Evolutionary conservation across 148 eudicot species (phyloP).

Genomic region (Arbutus unedo): DNA sequence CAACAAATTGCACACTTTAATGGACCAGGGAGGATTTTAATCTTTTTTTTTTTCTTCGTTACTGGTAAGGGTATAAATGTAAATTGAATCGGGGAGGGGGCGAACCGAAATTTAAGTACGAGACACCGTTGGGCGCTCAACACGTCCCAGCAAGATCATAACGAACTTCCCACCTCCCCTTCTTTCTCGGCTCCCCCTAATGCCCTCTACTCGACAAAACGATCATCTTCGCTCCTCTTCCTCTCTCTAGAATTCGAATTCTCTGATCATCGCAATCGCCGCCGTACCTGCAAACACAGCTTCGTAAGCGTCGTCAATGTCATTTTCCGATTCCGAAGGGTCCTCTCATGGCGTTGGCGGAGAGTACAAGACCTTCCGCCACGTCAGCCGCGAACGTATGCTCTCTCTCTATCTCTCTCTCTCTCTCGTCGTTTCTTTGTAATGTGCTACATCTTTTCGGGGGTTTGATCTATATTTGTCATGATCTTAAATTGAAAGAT

Average conservation of each 20-base stretch:
- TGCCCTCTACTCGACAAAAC: background rate
- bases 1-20: no score
- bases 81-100: background rate
- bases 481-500: no score
- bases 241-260: slow-evolving; percentile 8
- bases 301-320: slow-evolving; percentile 35
- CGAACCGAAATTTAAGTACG: slow-evolving; percentile 9
- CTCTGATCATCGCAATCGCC: background rate
- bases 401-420: slow-evolving; percentile 17
- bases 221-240: slow-evolving; percentile 4
- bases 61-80: background rate
- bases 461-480: no score
- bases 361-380: slow-evolving; percentile 74
- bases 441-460: background rate
- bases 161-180: slow-evolving; percentile 29
- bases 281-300: background rate
- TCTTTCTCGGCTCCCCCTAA: slow-evolving; percentile 14
- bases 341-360: slow-evolving; percentile 33
- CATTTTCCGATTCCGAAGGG: slow-evolving; percentile 67
- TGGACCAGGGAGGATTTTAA: no score
- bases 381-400: slow-evolving; percentile 74
- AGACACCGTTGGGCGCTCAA: slow-evolving; percentile 19
- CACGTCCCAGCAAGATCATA: slow-evolving; percentile 33
- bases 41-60: no score
- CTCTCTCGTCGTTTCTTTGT: background rate